Conservation (phyloP, 2,329 filamentous ascomycete genomes). For the Calonectria ilicicola region DNA sequence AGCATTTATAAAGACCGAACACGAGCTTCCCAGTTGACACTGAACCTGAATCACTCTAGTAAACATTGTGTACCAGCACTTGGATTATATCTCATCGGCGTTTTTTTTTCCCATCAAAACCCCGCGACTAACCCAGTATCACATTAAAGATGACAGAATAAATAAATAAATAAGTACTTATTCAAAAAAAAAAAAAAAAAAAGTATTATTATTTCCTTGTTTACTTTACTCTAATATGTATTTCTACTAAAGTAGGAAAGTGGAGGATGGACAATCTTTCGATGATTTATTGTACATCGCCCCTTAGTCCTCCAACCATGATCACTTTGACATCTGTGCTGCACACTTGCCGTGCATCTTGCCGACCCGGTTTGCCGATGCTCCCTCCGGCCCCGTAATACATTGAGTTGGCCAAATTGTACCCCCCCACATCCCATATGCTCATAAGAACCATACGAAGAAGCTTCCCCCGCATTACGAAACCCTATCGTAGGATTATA, state of each 20-base stretch:
- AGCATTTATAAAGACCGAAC: background rate
- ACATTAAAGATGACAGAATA: too few relatives aligned
- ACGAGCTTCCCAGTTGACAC: background rate
- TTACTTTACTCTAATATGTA: too few relatives aligned
- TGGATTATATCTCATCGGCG: too few relatives aligned
- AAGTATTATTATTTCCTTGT: too few relatives aligned
- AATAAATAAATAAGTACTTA: too few relatives aligned
- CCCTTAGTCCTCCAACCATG: background rate
- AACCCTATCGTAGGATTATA: background rate
- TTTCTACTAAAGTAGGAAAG: too few relatives aligned
- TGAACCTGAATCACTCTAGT: background rate
- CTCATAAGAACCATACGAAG: background rate
- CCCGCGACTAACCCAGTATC: background rate
- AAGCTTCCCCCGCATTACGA: conserved; percentile 11
- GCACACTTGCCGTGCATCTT: conserved; percentile 12
- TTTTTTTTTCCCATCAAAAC: too few relatives aligned
- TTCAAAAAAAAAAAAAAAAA: too few relatives aligned
- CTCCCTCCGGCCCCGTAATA: background rate
- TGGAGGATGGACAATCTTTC: too few relatives aligned
- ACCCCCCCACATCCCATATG: conserved; percentile 17
- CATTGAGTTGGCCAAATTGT: background rate
- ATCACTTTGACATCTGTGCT: background rate
- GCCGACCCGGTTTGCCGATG: conserved; percentile 9
- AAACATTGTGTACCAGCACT: background rate
- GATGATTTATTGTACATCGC: background rate